Base-by-base conservation (phyloP, 2,329 filamentous ascomycete species). In the Calonectria crousiana region DNA sequence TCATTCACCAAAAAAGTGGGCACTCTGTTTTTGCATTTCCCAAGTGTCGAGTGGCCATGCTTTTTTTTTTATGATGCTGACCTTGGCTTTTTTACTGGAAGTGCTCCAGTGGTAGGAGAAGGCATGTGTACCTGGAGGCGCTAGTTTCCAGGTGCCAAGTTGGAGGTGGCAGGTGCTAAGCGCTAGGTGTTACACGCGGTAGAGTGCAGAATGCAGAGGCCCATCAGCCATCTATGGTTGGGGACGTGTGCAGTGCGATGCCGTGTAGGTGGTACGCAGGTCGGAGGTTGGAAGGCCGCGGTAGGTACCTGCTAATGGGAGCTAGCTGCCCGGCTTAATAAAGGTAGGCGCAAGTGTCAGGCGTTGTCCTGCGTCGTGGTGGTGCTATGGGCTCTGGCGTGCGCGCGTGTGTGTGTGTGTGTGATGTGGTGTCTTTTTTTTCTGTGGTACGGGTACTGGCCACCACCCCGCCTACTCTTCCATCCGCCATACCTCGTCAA, bases 61-160 rank as follows among this genome's bases (percentile, higher is more conserved):
- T 62, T 62, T 36, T 62, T 38, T 26, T 16, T 28, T 41, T 36
- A 36, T 62, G 56, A 62, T 62, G n/a, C 38, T 62, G 34, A 62
- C 56, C 34, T 16, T 41, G 23, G n/a, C n/a, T 44, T 62, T 41
- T 34, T 34, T 41, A 23, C 56, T 41, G 18, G 56, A 34, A 34
- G 56, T 53, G 26, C 47, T 41, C 52, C 67, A 62, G 60, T 53
- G 36, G 70, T 52, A 32, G 23, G 6, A 10, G 38, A 23, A 32
- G 62, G 14, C 34, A 53, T 62, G 47, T 41, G 36, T 58, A 38
- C 67, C 58, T 68, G 66, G 20, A 65, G 51, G 56, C 69, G 60
- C 69, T 56, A 66, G 69, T 58, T 60, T 65, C 60, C 38, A 58
- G 53, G 70, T 72, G 70, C 65, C 70, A 72, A 67, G 69, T 72